A percentile compares a stretch with the other conserved stretches of the same genome.
phyloP scores from a whole-genome alignment of 1,284 basidiomycete genomes.

The Gymnopus androsaceus region DNA sequence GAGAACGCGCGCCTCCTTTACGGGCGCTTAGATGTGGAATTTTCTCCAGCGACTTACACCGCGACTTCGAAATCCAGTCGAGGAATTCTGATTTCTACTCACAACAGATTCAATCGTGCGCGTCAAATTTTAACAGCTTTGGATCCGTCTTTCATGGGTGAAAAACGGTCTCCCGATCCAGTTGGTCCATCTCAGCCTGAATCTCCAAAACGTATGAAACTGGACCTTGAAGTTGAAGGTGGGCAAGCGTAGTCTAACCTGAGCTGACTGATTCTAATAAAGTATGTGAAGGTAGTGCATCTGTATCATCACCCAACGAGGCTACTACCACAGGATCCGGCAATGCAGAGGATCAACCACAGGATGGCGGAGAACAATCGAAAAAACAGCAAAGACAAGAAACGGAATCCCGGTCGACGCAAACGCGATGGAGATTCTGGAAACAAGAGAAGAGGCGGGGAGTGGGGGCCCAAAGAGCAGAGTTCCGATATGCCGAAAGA shows the following conservation, averaged over 20 bases:
- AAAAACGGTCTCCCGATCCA: background rate
- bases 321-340: background rate
- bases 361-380: background rate
- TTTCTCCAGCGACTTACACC: too few species aligned
- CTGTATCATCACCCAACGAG: background rate
- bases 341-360: background rate
- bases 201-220: conserved; percentile 9
- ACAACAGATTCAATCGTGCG: too few species aligned
- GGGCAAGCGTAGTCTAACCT: background rate
- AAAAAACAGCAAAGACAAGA: conserved; percentile 27
- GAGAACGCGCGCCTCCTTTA: too few species aligned
- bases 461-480: conserved; percentile 19
- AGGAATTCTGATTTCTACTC: too few species aligned
- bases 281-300: background rate
- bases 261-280: background rate
- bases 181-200: background rate
- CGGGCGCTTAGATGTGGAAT: too few species aligned
- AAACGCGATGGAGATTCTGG: conserved; percentile 30
- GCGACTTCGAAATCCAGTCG: too few species aligned
- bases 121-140: too few species aligned
- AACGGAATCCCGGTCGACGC: conserved; percentile 29
- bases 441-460: conserved; percentile 15
- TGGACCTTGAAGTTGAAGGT: background rate
- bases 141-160: background rate
- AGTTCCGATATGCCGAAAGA: conserved; percentile 31